Conservation (phyloP, 1,284 basidiomycete species). For the Sanghuangporus weigelae region DNA sequence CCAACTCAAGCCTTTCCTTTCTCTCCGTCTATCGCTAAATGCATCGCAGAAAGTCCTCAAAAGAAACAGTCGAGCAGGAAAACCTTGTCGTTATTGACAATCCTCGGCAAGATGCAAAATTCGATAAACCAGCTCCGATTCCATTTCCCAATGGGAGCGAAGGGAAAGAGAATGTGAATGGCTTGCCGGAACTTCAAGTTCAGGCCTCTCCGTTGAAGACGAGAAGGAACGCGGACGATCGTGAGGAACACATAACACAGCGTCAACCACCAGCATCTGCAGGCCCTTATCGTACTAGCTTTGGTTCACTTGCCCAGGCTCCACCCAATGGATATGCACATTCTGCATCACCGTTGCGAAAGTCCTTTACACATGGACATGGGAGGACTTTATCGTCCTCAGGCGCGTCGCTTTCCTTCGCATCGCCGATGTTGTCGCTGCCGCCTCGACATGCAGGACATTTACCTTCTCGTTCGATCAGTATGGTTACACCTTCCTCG, state of each 20-base stretch:
- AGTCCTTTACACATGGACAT: slow-evolving; percentile 42
- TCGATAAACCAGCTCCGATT: slow-evolving; percentile 4
- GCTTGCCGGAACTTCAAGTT: slow-evolving; percentile 2
- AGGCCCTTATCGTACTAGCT: slow-evolving; percentile 35
- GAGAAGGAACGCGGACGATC: slow-evolving; percentile 29
- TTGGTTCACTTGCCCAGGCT: slow-evolving; percentile 28
- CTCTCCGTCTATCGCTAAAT: slow-evolving; percentile 3
- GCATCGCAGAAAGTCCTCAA: slow-evolving; percentile 17
- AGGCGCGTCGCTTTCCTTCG: slow-evolving; percentile 37
- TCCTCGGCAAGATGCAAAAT: background rate
- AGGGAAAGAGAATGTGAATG: slow-evolving; percentile 3
- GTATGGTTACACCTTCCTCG: slow-evolving; percentile 23
- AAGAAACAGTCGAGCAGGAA: slow-evolving; percentile 14
- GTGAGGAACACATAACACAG: slow-evolving; percentile 24
- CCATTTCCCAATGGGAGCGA: slow-evolving; percentile 2
- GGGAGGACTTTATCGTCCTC: slow-evolving; percentile 52
- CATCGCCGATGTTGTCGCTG: slow-evolving; percentile 37
- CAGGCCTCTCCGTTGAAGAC: slow-evolving; percentile 26
- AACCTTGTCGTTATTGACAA: slow-evolving; percentile 4
- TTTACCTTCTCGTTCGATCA: slow-evolving; percentile 32
- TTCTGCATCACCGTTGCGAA: slow-evolving; percentile 43
- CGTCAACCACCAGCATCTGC: slow-evolving; percentile 32
- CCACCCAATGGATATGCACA: slow-evolving; percentile 29
- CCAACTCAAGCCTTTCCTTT: slow-evolving; percentile 14
- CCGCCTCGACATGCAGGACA: slow-evolving; percentile 47